These are phyloP conservation scores for Lecanicillium sp. DNA, from an alignment of 2,329 filamentous ascomycete genomes.

Conservation along the genomic window DNA sequence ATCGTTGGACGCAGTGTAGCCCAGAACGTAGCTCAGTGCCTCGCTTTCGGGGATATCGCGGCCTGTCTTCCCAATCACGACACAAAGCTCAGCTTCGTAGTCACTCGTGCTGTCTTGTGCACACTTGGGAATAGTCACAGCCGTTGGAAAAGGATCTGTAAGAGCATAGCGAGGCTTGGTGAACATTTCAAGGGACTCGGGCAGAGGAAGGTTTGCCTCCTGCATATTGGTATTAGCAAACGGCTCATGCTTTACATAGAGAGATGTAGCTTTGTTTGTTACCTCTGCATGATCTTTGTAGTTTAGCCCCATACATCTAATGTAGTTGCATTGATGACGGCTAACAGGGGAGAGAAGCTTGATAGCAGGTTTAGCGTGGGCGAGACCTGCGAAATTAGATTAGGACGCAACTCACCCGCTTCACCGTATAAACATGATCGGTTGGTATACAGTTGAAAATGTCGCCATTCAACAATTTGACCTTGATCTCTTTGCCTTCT, in stretches of 20 bases:
- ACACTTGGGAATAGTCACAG: constrained; percentile 35
- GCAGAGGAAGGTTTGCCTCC: constrained; percentile 18
- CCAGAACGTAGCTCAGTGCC: constrained; percentile 42
- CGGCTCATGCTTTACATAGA: constrained; percentile 10
- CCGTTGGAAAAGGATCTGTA: constrained; percentile 26
- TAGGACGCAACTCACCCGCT: too few relatives aligned
- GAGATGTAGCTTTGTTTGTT: background rate
- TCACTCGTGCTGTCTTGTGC: constrained; percentile 38
- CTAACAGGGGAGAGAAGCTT: constrained; percentile 11
- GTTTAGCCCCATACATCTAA: constrained; percentile 41
- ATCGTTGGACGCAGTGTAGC: constrained; percentile 39
- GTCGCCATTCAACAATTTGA: too few relatives aligned
- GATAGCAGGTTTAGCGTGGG: too few relatives aligned
- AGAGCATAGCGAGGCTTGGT: constrained; percentile 33
- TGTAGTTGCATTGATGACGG: constrained; percentile 8
- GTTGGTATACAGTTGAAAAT: too few relatives aligned
- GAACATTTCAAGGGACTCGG: constrained; percentile 23
- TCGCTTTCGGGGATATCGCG: constrained; percentile 38
- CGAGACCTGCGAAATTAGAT: too few relatives aligned
- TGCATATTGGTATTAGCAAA: background rate
- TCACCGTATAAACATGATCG: too few relatives aligned
- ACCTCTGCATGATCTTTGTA: constrained; percentile 22
- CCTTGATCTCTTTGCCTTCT: too few relatives aligned
- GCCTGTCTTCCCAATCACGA: constrained; percentile 37
- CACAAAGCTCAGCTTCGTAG: constrained; percentile 41